Conservation (phyloP, 225 moss, liverwort and hornwort genomes). For the Ulota crispa region DNA sequence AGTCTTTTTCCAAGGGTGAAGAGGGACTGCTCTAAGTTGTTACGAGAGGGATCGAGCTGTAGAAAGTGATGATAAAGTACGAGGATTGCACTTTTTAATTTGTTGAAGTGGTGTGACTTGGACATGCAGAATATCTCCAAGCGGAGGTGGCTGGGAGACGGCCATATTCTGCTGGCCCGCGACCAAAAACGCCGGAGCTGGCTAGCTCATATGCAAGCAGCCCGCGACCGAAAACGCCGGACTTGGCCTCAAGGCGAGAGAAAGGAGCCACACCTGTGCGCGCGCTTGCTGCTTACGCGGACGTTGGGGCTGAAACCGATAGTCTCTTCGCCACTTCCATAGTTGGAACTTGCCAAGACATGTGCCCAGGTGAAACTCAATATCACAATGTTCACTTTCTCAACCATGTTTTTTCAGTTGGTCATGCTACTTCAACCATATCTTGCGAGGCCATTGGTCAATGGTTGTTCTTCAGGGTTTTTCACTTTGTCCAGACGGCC, state of each 20-base stretch:
- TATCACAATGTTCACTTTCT: neutral
- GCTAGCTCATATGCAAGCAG: conserved; percentile 9
- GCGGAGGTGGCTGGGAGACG: conserved; percentile 42
- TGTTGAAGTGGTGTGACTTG: neutral
- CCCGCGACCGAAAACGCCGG: neutral
- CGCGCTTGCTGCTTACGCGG: conserved; percentile 46
- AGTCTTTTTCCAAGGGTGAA: neutral
- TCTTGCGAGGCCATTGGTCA: neutral
- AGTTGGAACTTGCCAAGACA: conserved; percentile 88
- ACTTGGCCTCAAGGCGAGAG: conserved; percentile 12
- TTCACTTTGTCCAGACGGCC: neutral
- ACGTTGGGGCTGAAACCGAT: conserved; percentile 43
- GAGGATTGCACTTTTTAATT: neutral
- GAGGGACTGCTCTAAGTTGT: neutral
- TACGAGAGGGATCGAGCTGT: neutral
- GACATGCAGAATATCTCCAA: conserved; percentile 39
- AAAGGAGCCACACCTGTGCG: conserved; percentile 33
- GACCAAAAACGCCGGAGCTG: conserved; percentile 35
- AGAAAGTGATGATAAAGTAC: neutral
- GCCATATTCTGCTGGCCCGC: conserved; percentile 15
- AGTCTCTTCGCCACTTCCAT: conserved; percentile 57
- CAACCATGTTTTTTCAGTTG: too few species aligned
- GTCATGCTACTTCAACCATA: too few species aligned
- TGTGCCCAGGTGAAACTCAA: conserved; percentile 77
- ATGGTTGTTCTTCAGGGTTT: neutral